Conservation (phyloP, 108 stramenopile genomes). For the Cyclotella sp. region DNA sequence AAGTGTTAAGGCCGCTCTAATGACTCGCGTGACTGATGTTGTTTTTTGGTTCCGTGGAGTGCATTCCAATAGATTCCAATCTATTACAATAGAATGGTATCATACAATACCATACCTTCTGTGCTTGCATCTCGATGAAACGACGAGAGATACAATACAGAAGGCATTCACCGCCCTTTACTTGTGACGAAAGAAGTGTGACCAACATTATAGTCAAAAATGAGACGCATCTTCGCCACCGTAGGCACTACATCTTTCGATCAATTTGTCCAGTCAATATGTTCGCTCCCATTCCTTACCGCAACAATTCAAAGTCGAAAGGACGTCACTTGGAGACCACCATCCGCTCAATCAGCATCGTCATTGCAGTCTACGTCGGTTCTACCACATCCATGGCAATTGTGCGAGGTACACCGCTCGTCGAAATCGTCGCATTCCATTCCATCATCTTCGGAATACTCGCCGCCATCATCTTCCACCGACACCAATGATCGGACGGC, state of each 20-base stretch:
- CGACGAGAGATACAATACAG: too few relatives aligned
- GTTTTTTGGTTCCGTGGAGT: too few relatives aligned
- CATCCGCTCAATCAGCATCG: conserved; percentile 9
- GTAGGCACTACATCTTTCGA: conserved; percentile 96
- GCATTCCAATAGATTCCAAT: too few relatives aligned
- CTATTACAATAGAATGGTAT: too few relatives aligned
- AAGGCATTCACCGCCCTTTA: too few relatives aligned
- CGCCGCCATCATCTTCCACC: conserved; percentile 11
- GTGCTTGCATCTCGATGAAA: too few relatives aligned
- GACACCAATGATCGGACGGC: background rate
- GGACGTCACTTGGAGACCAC: background rate
- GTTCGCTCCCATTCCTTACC: conserved; percentile 58
- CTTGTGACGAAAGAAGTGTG: too few relatives aligned
- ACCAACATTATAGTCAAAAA: too few relatives aligned
- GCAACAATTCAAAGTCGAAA: conserved; percentile 48
- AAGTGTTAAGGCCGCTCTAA: too few relatives aligned
- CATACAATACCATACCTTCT: too few relatives aligned
- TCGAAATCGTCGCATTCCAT: conserved; percentile 25
- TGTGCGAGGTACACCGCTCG: conserved; percentile 9
- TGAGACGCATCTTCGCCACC: conserved; percentile 83
- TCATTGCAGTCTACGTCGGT: conserved; percentile 28
- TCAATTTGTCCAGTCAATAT: conserved; percentile 64
- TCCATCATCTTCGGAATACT: conserved; percentile 13
- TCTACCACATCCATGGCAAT: conserved; percentile 5
- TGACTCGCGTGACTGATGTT: too few relatives aligned